Conservation (phyloP, 352 stramenopile species). For the Globisporangium splendens region DNA sequence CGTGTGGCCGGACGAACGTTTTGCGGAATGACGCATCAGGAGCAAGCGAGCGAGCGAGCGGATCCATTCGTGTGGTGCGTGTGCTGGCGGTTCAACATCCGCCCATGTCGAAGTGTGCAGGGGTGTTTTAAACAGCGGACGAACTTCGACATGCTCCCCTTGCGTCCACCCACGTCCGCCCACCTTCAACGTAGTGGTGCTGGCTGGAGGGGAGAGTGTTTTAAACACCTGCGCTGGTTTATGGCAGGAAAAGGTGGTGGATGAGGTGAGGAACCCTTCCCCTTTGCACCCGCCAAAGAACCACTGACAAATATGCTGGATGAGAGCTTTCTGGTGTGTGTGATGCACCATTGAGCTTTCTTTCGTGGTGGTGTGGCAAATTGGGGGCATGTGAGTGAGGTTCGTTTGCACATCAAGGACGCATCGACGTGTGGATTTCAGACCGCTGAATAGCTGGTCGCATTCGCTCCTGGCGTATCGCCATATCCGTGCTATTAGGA, state of each 20-base stretch:
- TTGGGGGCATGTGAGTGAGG: too few relatives aligned
- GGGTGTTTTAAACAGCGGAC: slow-evolving; percentile 3
- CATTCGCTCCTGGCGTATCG: too few relatives aligned
- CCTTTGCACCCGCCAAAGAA: background rate
- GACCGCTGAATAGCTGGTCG: too few relatives aligned
- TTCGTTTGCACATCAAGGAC: too few relatives aligned
- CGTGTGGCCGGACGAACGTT: too few relatives aligned
- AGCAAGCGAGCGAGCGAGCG: background rate
- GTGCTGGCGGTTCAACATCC: slow-evolving; percentile 2
- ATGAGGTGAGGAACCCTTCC: background rate
- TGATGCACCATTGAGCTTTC: background rate
- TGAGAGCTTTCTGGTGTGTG: background rate
- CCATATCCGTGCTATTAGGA: too few relatives aligned
- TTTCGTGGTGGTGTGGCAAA: too few relatives aligned
- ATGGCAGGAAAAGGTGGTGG: background rate
- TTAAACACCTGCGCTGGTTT: background rate
- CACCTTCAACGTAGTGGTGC: background rate
- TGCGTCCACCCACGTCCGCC: background rate
- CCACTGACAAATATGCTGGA: background rate
- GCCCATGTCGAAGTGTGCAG: background rate
- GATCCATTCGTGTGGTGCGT: slow-evolving; percentile 5
- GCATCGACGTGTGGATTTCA: too few relatives aligned
- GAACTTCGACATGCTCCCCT: background rate
- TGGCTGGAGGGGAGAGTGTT: background rate
- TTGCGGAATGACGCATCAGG: too few relatives aligned